A percentile compares a stretch with the other conserved stretches of the same genome.
These are phyloP conservation scores for Buddleja alternifolia DNA, from an alignment of 257 asterid species.

Conservation along the genomic window DNA sequence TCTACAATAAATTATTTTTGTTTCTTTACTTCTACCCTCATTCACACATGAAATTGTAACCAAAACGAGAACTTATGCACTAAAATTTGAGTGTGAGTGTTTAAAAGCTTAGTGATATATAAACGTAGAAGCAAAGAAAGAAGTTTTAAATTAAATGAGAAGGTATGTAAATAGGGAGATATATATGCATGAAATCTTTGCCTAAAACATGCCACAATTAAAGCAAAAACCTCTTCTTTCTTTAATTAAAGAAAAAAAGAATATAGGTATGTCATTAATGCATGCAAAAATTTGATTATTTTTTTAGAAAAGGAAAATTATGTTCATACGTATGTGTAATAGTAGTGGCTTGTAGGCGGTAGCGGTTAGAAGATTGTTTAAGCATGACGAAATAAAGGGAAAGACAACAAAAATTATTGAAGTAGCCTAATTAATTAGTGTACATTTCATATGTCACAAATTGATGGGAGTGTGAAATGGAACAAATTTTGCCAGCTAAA, in stretches of 20 bases:
- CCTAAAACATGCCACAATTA: constrained; percentile 21
- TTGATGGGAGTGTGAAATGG: constrained; percentile 17
- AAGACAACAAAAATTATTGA: neutral
- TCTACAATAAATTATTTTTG: too few relatives aligned
- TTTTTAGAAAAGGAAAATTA: neutral
- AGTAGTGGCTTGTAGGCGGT: neutral
- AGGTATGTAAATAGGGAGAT: constrained; percentile 12
- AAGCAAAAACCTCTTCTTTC: neutral
- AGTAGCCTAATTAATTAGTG: neutral
- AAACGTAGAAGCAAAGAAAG: constrained; percentile 41
- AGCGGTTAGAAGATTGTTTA: neutral
- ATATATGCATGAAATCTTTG: constrained; percentile 28
- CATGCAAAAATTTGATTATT: neutral
- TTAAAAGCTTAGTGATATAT: neutral
- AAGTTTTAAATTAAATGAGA: constrained; percentile 28
- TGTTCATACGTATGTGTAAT: neutral
- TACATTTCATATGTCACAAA: neutral
- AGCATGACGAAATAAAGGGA: neutral
- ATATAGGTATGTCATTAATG: neutral
- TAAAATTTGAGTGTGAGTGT: neutral
- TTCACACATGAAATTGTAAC: constrained; percentile 5
- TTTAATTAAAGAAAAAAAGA: neutral
- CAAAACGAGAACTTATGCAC: neutral
- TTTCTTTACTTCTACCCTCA: too few relatives aligned
- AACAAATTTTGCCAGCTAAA: constrained; percentile 13